These are phyloP conservation scores for Podila clonocystis DNA, from an alignment of 192 early-diverging fungal genomes.

Conservation along the genomic window DNA sequence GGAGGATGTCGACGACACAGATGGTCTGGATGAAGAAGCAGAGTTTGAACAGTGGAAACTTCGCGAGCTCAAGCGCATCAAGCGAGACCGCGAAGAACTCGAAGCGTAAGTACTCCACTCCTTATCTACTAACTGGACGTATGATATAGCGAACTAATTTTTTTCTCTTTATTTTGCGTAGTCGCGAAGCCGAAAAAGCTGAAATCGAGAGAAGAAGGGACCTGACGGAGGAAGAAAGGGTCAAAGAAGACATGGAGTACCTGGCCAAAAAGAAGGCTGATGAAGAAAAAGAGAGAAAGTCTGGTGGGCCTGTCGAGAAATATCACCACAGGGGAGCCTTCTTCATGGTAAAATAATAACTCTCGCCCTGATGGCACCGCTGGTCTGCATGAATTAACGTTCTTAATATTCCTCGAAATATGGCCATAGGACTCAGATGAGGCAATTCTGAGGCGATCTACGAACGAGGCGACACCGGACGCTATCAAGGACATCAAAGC, in stretches of 20 bases:
- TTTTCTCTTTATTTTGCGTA: slow-evolving; percentile 13
- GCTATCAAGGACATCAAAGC: slow-evolving; percentile 62
- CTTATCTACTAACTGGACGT: background rate
- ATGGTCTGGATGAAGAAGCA: slow-evolving; percentile 85
- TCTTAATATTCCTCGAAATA: background rate
- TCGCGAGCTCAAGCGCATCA: slow-evolving; percentile 88
- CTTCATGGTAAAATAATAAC: slow-evolving; percentile 61
- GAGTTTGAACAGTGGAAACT: slow-evolving; percentile 94
- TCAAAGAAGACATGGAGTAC: slow-evolving; percentile 73
- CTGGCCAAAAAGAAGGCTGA: slow-evolving; percentile 56
- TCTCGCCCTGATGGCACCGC: too few species aligned
- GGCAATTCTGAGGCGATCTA: slow-evolving; percentile 71
- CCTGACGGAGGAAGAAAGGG: slow-evolving; percentile 87
- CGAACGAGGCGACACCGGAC: slow-evolving; percentile 76
- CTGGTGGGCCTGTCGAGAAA: slow-evolving; percentile 70
- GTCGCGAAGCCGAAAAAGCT: slow-evolving; percentile 74
- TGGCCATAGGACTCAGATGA: slow-evolving; percentile 58
- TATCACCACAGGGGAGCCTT: slow-evolving; percentile 94
- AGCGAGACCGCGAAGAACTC: slow-evolving; percentile 84
- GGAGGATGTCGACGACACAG: slow-evolving; percentile 88
- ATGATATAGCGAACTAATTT: background rate
- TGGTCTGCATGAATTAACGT: background rate
- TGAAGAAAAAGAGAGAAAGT: slow-evolving; percentile 67
- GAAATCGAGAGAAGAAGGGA: slow-evolving; percentile 84
- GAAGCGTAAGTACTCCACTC: slow-evolving; percentile 59